Evolutionary conservation across 2,329 filamentous ascomycete species (phyloP).

Genomic region (Polytolypa hystricis): DNA sequence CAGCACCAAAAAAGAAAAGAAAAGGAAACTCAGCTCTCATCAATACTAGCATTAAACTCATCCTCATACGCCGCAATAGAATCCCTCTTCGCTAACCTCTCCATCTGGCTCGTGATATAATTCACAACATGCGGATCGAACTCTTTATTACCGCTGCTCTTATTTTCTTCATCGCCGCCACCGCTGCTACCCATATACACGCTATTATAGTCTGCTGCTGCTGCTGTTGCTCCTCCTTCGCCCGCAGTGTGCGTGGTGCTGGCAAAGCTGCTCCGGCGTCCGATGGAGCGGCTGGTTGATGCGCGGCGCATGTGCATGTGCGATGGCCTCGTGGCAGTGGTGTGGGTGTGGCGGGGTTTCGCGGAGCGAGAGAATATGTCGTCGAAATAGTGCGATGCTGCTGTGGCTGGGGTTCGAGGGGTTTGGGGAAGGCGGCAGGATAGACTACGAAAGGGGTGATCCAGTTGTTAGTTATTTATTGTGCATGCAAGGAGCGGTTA

Average conservation of each 20-base stretch:
- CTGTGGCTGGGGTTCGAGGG: constrained; percentile 71
- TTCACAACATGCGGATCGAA: constrained; percentile 62
- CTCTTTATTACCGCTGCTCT: constrained; percentile 35
- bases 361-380: constrained; percentile 59
- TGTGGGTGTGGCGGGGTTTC: constrained; percentile 33
- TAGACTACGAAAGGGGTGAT: constrained; percentile 42
- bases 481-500: neutral
- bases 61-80: constrained; percentile 44
- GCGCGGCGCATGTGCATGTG: constrained; percentile 62
- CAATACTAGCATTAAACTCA: constrained; percentile 48
- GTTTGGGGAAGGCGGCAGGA: constrained; percentile 88
- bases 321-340: no score
- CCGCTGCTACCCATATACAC: no score
- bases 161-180: no score
- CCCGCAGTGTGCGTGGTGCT: constrained; percentile 13
- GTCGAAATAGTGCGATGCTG: constrained; percentile 90
- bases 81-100: constrained; percentile 54
- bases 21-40: neutral
- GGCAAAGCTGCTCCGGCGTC: constrained; percentile 69
- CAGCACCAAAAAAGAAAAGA: neutral
- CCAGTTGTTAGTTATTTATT: constrained; percentile 32
- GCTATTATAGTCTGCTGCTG: no score
- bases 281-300: constrained; percentile 73
- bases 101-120: constrained; percentile 73
- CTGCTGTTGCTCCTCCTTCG: no score